A percentile compares a stretch with the other conserved stretches of the same genome.
Evolutionary conservation across 345 rosid genomes (phyloP).

Genomic region (Moringa oleifera): DNA sequence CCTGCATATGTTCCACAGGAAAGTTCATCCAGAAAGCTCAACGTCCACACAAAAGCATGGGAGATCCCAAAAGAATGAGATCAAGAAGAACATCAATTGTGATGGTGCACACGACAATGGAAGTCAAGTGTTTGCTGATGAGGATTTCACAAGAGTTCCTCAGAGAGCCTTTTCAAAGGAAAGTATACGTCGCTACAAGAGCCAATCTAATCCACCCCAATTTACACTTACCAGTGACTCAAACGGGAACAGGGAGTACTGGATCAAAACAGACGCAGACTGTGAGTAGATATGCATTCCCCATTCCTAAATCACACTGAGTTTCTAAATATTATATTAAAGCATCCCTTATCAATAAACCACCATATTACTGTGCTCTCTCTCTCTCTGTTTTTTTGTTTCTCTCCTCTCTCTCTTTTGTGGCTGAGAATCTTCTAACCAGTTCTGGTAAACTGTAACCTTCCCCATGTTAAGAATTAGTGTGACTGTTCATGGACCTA

Average conservation of each 20-base stretch:
- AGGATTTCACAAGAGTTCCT: slow-evolving; percentile 39
- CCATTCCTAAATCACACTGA: too few species aligned
- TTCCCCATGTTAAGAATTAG: too few species aligned
- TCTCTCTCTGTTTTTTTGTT: background rate
- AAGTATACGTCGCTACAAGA: slow-evolving; percentile 32
- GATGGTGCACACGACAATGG: slow-evolving; percentile 28
- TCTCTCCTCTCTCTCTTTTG: background rate
- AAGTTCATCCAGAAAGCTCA: slow-evolving; percentile 76
- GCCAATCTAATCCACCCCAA: slow-evolving; percentile 46
- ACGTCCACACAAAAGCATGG: slow-evolving; percentile 28
- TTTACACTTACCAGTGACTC: slow-evolving; percentile 36
- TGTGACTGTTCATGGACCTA: too few species aligned
- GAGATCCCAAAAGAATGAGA: slow-evolving; percentile 34
- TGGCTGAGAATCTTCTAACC: too few species aligned
- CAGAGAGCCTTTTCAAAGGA: slow-evolving; percentile 27
- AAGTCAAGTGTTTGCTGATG: slow-evolving; percentile 29
- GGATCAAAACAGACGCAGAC: slow-evolving; percentile 82
- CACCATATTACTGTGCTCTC: background rate
- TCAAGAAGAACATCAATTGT: slow-evolving; percentile 24
- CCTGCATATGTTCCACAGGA: slow-evolving; percentile 69
- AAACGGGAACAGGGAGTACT: slow-evolving; percentile 62
- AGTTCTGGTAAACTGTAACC: too few species aligned
- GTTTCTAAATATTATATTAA: too few species aligned
- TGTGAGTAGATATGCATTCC: slow-evolving; percentile 43
- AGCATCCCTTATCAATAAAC: too few species aligned